Evolutionary conservation across 139 green algal genomes (phyloP), one percentile per base, ranked within the genome.

Genomic region (Pseudopediastrum boryanum): DNA sequence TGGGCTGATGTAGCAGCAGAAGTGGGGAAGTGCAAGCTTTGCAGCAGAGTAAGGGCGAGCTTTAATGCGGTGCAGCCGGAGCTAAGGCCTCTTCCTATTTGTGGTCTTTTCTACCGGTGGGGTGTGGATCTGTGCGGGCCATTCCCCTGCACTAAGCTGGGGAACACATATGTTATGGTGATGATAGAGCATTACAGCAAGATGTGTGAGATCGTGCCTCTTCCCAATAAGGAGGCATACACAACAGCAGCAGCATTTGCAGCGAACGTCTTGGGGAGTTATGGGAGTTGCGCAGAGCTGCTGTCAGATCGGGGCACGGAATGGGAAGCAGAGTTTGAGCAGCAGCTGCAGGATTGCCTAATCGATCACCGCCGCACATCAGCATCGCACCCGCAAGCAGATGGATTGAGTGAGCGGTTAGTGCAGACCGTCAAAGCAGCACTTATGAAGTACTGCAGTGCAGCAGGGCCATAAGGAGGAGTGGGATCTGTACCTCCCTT

Each of bases 151-250:
- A 70, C 63, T 7, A 29, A 9, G 16, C n/a, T 39, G 10, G 51
- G 71, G 39, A 50, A 85, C 65, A 69, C 27, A 19, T 83, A 85
- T 46, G 46, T 81, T 7, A 72, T 85, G 67, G 62, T 88, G 4
- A 51, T 66, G 35, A 79, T 84, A 5, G 79, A 88, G 73, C 43
- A 83, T 21, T 75, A 75, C 36, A 54, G 10, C 52, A 83, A 85
- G 44, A 42, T 52, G n/a, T 36, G 81, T 25, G 72, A 78, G 39
- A 25, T 82, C 12, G 31, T 59, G 19, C 44, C 78, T 1, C 35
- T 85, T 4, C 46, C 36, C 6, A 31, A 71, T 48, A 85, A 87
- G 78, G 27, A 21, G 0, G 7, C 58, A 1, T 41, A 33, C 0
- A 27, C 13, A 4, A 68, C 42, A 25, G 50, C 69, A 2, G 5